phyloP scores from a whole-genome alignment of 352 stramenopile species.

The Peronosclerospora sorghi region DNA sequence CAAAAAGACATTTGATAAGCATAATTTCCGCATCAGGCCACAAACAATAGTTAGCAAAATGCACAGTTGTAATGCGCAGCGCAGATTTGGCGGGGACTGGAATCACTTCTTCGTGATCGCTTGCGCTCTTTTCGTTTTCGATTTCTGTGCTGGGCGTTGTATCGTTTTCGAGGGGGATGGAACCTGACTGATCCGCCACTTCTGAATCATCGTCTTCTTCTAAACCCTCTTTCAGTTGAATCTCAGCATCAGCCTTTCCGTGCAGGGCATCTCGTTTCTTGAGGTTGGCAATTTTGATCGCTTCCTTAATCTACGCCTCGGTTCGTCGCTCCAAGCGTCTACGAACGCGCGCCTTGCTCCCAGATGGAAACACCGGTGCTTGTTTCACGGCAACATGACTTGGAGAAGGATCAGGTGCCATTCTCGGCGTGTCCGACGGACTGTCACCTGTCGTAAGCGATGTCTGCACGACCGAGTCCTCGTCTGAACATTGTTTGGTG shows the following conservation, averaged over 20 bases:
- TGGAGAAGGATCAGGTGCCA: constrained; percentile 2
- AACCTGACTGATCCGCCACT: constrained; percentile 3
- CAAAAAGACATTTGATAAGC: too few species aligned
- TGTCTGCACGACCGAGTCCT: background rate
- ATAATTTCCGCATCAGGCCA: too few species aligned
- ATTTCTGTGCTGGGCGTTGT: too few species aligned
- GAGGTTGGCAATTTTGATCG: constrained; percentile 17
- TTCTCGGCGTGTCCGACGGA: background rate
- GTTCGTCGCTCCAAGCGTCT: constrained; percentile 1
- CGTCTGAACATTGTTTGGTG: background rate
- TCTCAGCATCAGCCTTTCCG: constrained; percentile 17
- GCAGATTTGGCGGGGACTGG: background rate
- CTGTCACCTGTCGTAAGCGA: too few species aligned
- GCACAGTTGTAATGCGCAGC: too few species aligned
- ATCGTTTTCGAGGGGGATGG: background rate
- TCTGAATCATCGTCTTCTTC: constrained; percentile 12
- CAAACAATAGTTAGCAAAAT: too few species aligned
- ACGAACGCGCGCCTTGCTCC: constrained; percentile 10
- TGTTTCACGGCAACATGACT: constrained; percentile 7
- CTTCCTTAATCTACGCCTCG: constrained; percentile 17
- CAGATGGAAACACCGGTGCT: constrained; percentile 8
- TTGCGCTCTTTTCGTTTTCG: too few species aligned
- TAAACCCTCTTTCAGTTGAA: constrained; percentile 17
- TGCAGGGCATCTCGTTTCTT: constrained; percentile 11
- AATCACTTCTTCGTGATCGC: background rate